Evolutionary conservation across 2,329 filamentous ascomycete species (phyloP), one percentile per base, ranked within the genome.

Genomic region (Phaeophleospora eucalypticola): DNA sequence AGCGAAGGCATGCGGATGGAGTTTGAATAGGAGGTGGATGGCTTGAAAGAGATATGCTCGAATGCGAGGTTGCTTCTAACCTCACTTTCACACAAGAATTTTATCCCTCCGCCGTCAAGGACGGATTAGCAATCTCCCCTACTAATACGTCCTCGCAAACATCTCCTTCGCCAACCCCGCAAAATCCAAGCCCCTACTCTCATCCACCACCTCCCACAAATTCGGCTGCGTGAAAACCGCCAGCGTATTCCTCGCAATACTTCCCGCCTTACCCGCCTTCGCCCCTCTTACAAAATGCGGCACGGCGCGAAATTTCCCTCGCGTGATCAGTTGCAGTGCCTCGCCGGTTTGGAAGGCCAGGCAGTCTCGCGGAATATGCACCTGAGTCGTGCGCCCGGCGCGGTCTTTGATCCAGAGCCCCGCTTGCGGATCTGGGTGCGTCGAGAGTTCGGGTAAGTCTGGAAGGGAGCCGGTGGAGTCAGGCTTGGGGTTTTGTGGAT

Each of bases 141-240:
- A 18, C 19, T 17, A 54, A 45, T 54, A 54, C 7, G 54, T 57
- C 45, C 48, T 56, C 38, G 33, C 51, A 43, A 58, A 58, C 9
- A 58, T 40, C 45, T 45, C 45, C 43, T 41, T 50, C 40, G 50
- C 51, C 41, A 58, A 38, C 2, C 45, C 55, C 7, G 55, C 53
- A 48, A 58, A 58, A 24, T 50, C 43, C 46, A 52, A 12, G 17
- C 17, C 85, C 46, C 82, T 74, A 63, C 79, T 73, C 48, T 80
- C 76, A 62, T 91, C 87, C 12, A 91, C 84, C 69, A 82, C 78
- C 58, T 90, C 87, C 58, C 80, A 86, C 50, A 97, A 68, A 71
- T 96, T 95, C 18, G 93, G 93, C 77, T 98, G 93, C 48, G 91
- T 98, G 64, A 97, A 98, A 8, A 97, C 89, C 0, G 93, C 93